Evolutionary conservation across 371 early-diverging fungal species (phyloP).

Genomic region (Phascolomyces articulosus): DNA sequence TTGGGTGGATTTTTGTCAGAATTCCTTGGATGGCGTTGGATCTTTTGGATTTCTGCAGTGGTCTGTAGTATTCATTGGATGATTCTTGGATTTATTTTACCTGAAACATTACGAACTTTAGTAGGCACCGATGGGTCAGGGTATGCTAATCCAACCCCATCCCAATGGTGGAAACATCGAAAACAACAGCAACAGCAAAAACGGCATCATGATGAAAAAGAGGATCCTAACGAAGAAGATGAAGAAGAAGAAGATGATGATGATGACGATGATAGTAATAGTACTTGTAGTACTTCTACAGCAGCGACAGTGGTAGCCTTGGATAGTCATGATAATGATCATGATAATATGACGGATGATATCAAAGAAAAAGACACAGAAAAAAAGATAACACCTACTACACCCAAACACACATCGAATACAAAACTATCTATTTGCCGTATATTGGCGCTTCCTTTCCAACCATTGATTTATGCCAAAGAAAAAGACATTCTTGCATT

Average conservation of each 20-base stretch:
- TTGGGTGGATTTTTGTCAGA: slow-evolving; percentile 25
- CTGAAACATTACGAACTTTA: slow-evolving; percentile 50
- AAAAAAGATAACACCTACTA: not conserved
- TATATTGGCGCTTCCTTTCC: slow-evolving; percentile 13
- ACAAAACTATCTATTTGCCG: not conserved
- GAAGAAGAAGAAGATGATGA: not conserved
- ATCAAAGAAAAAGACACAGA: not conserved
- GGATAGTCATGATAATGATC: not conserved
- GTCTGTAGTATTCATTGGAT: slow-evolving; percentile 20
- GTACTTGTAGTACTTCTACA: no score
- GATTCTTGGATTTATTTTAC: slow-evolving; percentile 26
- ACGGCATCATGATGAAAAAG: not conserved
- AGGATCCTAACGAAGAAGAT: not conserved
- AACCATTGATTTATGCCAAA: slow-evolving; percentile 30
- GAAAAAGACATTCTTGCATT: slow-evolving; percentile 36
- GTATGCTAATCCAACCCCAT: slow-evolving; percentile 44
- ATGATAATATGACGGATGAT: no score
- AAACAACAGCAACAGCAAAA: slow-evolving; percentile 1
- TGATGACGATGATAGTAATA: not conserved
- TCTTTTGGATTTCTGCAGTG: slow-evolving; percentile 38
- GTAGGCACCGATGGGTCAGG: slow-evolving; percentile 47
- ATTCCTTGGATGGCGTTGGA: slow-evolving; percentile 32
- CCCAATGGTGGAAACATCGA: slow-evolving; percentile 22
- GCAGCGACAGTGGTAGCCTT: not conserved
- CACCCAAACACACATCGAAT: not conserved